Evolutionary conservation across 2,329 filamentous ascomycete species (phyloP).

Genomic region (Endocalyx cinctus): DNA sequence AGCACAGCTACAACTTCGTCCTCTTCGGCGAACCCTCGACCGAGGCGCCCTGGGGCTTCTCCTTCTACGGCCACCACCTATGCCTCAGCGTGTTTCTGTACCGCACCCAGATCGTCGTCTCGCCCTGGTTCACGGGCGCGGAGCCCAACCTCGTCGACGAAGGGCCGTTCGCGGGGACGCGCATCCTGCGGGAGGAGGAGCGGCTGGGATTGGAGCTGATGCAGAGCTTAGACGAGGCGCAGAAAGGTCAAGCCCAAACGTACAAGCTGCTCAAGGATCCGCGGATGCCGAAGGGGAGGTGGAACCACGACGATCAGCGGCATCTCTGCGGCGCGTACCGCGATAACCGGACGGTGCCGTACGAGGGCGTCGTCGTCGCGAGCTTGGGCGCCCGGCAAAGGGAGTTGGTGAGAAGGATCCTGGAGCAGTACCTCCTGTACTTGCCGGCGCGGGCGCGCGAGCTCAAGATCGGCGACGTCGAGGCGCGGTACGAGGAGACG

Average conservation of each 20-base stretch:
- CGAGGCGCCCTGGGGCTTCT: conserved; percentile 62
- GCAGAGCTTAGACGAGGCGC: conserved; percentile 50
- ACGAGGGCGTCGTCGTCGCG: conserved; percentile 59
- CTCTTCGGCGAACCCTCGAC: conserved; percentile 61
- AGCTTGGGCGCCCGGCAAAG: conserved; percentile 46
- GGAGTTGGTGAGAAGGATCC: conserved; percentile 50
- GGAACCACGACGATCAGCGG: conserved; percentile 78
- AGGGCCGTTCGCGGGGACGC: conserved; percentile 58
- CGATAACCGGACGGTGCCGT: conserved; percentile 73
- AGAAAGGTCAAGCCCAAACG: conserved; percentile 48
- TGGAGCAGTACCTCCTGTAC: conserved; percentile 64
- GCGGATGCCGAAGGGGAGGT: conserved; percentile 62
- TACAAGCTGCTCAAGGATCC: conserved; percentile 60
- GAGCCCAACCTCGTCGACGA: conserved; percentile 72
- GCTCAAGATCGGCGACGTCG: conserved; percentile 50
- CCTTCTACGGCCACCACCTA: conserved; percentile 75
- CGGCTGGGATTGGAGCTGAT: conserved; percentile 62
- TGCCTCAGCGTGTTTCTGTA: conserved; percentile 69
- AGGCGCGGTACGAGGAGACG: conserved; percentile 59
- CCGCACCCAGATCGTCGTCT: conserved; percentile 60
- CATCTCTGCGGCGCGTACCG: conserved; percentile 74
- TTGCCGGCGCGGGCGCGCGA: conserved; percentile 53
- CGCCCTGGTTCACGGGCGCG: conserved; percentile 74
- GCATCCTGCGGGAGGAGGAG: conserved; percentile 63
- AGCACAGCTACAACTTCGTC: conserved; percentile 72